Evolutionary conservation across 192 early-diverging fungal genomes (phyloP).

Genomic region (Linnemannia hyalina): DNA sequence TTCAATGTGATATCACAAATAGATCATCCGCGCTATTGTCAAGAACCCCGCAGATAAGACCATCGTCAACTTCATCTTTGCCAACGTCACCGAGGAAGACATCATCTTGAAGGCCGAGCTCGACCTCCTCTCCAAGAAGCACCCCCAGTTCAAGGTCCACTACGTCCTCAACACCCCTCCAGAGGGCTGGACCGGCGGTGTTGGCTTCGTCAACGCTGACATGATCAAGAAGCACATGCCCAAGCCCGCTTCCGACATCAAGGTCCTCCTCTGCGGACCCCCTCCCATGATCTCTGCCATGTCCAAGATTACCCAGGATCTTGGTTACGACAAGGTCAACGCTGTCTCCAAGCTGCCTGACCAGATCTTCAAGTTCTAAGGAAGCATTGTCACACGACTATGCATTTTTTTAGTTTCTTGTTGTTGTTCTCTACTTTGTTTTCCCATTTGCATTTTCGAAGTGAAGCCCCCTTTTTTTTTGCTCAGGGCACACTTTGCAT

Average conservation of each 20-base stretch:
- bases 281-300: constrained; percentile 91
- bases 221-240: constrained; percentile 83
- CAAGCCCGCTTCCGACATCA: constrained; percentile 80
- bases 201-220: constrained; percentile 89
- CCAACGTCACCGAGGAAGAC: constrained; percentile 91
- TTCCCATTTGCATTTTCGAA: constrained; percentile 1
- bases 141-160: constrained; percentile 83
- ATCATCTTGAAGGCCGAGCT: constrained; percentile 90
- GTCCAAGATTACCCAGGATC: constrained; percentile 73
- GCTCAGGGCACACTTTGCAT: background rate
- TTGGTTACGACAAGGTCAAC: constrained; percentile 84
- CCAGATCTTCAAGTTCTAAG: constrained; percentile 92
- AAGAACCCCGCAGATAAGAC: constrained; percentile 92
- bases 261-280: constrained; percentile 93
- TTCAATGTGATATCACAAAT: background rate
- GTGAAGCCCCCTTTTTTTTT: background rate
- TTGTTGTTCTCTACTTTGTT: background rate
- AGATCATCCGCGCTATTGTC: constrained; percentile 89
- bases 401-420: background rate
- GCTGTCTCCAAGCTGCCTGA: constrained; percentile 86
- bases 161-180: constrained; percentile 90
- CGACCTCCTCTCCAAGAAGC: constrained; percentile 76
- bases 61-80: constrained; percentile 88
- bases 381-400: constrained; percentile 3
- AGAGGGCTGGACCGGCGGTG: constrained; percentile 82